phyloP scores from a whole-genome alignment of 176 grass and related monocot species.

The Elymus sibiricus region DNA sequence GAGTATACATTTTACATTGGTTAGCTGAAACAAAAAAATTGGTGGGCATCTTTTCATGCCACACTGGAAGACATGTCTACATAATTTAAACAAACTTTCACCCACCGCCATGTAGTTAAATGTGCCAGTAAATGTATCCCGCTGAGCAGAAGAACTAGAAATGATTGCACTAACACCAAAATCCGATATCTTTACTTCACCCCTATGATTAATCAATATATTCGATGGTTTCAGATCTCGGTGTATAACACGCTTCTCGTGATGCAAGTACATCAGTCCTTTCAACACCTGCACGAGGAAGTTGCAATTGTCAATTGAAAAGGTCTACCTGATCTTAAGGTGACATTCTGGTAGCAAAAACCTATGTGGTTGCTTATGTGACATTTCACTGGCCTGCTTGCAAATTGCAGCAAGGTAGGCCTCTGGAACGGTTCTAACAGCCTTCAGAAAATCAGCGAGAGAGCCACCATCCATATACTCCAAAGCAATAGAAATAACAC shows the following conservation, averaged over 20 bases:
- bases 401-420: slow-evolving; percentile 90
- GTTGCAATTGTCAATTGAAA: neutral
- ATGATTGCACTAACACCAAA: slow-evolving; percentile 96
- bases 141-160: slow-evolving; percentile 66
- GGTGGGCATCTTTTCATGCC: neutral
- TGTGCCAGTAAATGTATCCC: slow-evolving; percentile 89
- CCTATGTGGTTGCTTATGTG: neutral
- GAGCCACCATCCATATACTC: slow-evolving; percentile 98
- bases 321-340: neutral
- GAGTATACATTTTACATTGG: slow-evolving; percentile 9
- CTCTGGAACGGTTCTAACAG: slow-evolving; percentile 83
- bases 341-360: slow-evolving; percentile 3
- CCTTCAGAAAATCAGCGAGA: slow-evolving; percentile 75
- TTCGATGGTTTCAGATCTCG: slow-evolving; percentile 96
- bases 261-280: slow-evolving; percentile 82
- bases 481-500: slow-evolving; percentile 85
- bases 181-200: slow-evolving; percentile 97
- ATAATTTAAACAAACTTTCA: slow-evolving; percentile 6
- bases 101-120: slow-evolving; percentile 91
- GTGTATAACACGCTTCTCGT: slow-evolving; percentile 79
- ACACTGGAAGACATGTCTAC: neutral
- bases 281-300: slow-evolving; percentile 60
- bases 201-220: slow-evolving; percentile 93
- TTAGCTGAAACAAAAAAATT: neutral
- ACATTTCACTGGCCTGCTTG: slow-evolving; percentile 82